Percentiles rank a stretch among this genome's conserved stretches.
phyloP scores from a whole-genome alignment of 1,139 yeast species.

The Pichia sp. region DNA sequence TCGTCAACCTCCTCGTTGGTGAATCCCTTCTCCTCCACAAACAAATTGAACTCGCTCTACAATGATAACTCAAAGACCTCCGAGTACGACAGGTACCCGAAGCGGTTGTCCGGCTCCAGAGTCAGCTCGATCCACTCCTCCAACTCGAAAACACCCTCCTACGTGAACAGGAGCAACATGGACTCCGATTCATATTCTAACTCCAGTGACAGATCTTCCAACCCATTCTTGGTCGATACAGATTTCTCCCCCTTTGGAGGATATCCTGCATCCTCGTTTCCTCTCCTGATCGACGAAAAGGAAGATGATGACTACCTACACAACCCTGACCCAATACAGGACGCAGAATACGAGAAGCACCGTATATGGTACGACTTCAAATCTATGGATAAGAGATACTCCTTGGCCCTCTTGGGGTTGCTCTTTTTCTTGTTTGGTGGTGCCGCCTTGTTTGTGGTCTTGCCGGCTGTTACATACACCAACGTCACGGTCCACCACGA shows the following conservation, averaged over 20 bases:
- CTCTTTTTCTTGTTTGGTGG: slow-evolving; percentile 55
- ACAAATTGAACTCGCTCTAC: slow-evolving; percentile 19
- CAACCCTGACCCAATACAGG: slow-evolving; percentile 88
- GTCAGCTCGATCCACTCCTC: slow-evolving; percentile 34
- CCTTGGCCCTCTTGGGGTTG: slow-evolving; percentile 58
- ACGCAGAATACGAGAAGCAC: slow-evolving; percentile 70
- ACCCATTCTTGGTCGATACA: slow-evolving; percentile 35
- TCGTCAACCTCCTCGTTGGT: slow-evolving; percentile 26
- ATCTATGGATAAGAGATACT: slow-evolving; percentile 55
- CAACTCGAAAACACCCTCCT: slow-evolving; percentile 26
- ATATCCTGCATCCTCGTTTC: slow-evolving; percentile 84
- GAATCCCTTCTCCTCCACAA: slow-evolving; percentile 30
- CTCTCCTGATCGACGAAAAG: slow-evolving; percentile 79
- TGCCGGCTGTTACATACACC: slow-evolving; percentile 73
- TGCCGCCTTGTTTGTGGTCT: slow-evolving; percentile 58
- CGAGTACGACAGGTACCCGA: slow-evolving; percentile 35
- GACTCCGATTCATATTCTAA: slow-evolving; percentile 20
- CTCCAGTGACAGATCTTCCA: slow-evolving; percentile 24
- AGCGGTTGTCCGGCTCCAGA: slow-evolving; percentile 33
- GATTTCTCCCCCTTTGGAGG: slow-evolving; percentile 89
- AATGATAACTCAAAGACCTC: slow-evolving; percentile 15
- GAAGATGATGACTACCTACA: slow-evolving; percentile 91
- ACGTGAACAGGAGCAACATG: slow-evolving; percentile 16
- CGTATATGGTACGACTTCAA: slow-evolving; percentile 57
- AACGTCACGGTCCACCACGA: slow-evolving; percentile 44